Evolutionary conservation across 176 grass and related monocot species (phyloP).

Genomic region (Oryza punctata): DNA sequence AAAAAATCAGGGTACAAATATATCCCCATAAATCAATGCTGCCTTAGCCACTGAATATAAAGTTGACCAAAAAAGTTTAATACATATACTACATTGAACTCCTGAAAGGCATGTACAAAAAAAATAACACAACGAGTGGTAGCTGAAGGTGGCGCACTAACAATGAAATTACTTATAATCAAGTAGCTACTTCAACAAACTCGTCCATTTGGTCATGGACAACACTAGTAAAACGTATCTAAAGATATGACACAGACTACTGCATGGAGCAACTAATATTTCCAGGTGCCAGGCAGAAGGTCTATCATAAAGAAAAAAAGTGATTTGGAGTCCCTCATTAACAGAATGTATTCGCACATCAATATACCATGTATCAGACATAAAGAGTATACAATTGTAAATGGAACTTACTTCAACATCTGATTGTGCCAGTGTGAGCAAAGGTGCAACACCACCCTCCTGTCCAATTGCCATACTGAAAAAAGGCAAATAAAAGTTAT

Average conservation of each 20-base stretch:
- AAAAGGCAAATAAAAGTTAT: constrained; percentile 43
- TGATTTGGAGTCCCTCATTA: constrained; percentile 15
- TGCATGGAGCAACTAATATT: constrained; percentile 15
- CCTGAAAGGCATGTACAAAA: constrained; percentile 4
- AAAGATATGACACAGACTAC: background rate
- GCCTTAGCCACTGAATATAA: background rate
- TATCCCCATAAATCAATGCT: too few species aligned
- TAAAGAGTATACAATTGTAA: constrained; percentile 5
- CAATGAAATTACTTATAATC: background rate
- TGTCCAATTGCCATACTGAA: constrained; percentile 96
- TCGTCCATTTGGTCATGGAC: background rate
- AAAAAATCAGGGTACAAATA: too few species aligned
- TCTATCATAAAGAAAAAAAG: constrained; percentile 14
- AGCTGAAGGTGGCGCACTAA: background rate
- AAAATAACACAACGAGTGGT: background rate
- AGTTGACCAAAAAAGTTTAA: constrained; percentile 28
- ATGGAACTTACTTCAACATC: constrained; percentile 84
- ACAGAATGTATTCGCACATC: background rate
- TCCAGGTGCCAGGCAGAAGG: constrained; percentile 9
- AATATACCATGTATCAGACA: constrained; percentile 19
- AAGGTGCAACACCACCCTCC: constrained; percentile 88
- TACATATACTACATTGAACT: constrained; percentile 11
- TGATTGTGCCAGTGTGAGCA: constrained; percentile 90
- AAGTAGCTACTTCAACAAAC: background rate
- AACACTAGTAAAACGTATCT: background rate